Evolutionary conservation across 1,284 basidiomycete species (phyloP).

Genomic region (Cryptococcus hybrid): DNA sequence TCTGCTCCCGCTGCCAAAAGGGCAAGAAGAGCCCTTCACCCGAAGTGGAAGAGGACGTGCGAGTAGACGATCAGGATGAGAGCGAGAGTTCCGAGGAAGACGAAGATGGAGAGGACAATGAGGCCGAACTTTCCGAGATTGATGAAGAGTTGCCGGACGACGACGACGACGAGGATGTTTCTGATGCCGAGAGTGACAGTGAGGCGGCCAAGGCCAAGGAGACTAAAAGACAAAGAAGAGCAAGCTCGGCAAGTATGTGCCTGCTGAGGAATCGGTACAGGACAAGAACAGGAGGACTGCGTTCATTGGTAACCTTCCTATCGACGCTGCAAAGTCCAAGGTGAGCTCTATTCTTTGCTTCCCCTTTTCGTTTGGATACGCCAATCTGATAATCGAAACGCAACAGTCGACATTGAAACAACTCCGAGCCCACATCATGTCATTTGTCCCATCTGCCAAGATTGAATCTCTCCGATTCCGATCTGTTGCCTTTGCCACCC

Average conservation of each 20-base stretch:
- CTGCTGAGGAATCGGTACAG: constrained; percentile 64
- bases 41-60: background rate
- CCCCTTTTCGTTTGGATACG: background rate
- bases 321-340: constrained; percentile 71
- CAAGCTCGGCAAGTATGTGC: constrained; percentile 52
- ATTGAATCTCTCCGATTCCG: constrained; percentile 90
- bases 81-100: constrained; percentile 3
- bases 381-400: constrained; percentile 28
- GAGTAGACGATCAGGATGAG: background rate
- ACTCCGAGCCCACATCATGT: constrained; percentile 68
- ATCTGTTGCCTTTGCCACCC: constrained; percentile 79
- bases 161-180: constrained; percentile 20
- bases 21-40: constrained; percentile 13
- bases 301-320: constrained; percentile 88
- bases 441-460: constrained; percentile 66
- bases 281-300: constrained; percentile 77
- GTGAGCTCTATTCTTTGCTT: constrained; percentile 51
- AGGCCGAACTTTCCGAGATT: constrained; percentile 16
- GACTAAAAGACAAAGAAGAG: constrained; percentile 26
- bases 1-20: constrained; percentile 11
- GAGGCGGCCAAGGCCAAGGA: constrained; percentile 40
- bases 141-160: constrained; percentile 14
- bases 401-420: constrained; percentile 54
- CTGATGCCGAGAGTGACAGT: constrained; percentile 21
- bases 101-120: constrained; percentile 7